Percentiles rank a stretch among this genome's conserved stretches.
Conservation (phyloP, 2,329 filamentous ascomycete genomes). For the Calonectria multiphialidica region DNA sequence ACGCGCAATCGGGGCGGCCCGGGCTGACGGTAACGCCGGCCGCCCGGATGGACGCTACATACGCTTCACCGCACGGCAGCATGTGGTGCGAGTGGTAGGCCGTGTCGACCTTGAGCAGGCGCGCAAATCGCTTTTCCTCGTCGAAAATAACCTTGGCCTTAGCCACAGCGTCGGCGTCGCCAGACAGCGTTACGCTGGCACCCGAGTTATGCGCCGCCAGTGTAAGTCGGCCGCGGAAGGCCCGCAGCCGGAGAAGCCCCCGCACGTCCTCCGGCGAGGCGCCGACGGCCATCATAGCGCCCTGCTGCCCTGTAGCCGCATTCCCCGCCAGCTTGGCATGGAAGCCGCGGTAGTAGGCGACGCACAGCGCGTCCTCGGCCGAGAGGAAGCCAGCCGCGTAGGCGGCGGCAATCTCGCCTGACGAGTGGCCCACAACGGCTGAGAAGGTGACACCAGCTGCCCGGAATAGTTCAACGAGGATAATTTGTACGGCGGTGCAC, state of each 20-base stretch:
- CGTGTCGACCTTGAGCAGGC: conserved; percentile 55
- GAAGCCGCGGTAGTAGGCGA: conserved; percentile 25
- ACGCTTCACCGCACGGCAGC: conserved; percentile 37
- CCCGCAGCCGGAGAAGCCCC: not conserved
- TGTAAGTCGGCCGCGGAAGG: conserved; percentile 32
- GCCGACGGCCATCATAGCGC: conserved; percentile 41
- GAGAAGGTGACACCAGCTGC: conserved; percentile 43
- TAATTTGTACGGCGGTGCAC: conserved; percentile 66
- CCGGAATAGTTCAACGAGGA: conserved; percentile 50
- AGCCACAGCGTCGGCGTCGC: conserved; percentile 44
- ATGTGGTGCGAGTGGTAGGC: conserved; percentile 66
- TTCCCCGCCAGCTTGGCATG: not conserved
- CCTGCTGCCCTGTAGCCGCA: not conserved
- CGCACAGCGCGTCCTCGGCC: not conserved
- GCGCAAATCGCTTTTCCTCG: conserved; percentile 29
- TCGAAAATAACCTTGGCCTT: conserved; percentile 36
- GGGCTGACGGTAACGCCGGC: not conserved
- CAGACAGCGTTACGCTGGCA: conserved; percentile 44
- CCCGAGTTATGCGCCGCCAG: conserved; percentile 43
- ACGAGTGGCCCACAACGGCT: conserved; percentile 52
- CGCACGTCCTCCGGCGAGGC: conserved; percentile 32
- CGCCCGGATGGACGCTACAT: conserved; percentile 18
- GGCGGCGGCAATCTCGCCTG: conserved; percentile 54
- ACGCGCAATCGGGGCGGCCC: not conserved
- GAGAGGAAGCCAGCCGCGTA: conserved; percentile 49